phyloP scores from a whole-genome alignment of 2,329 filamentous ascomycete genomes.

The Colletotrichum theobromicola region DNA sequence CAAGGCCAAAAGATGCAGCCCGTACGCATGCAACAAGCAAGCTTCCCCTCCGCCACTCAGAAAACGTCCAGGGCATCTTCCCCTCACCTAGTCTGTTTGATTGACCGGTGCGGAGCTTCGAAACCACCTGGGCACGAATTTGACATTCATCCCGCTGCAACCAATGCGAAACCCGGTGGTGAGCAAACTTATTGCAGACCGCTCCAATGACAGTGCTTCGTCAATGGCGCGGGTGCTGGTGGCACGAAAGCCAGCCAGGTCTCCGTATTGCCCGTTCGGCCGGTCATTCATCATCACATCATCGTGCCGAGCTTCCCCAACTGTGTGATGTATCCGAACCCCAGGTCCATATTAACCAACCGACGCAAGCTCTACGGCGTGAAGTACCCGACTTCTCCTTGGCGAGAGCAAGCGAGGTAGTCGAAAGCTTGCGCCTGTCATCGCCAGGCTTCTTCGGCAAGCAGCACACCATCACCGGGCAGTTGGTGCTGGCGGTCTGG shows the following conservation, averaged over 20 bases:
- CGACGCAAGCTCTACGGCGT: background rate
- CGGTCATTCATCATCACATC: background rate
- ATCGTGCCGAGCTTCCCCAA: conserved; percentile 12
- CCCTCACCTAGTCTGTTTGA: background rate
- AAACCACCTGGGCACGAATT: background rate
- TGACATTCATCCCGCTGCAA: background rate
- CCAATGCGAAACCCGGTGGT: background rate
- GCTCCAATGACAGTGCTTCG: background rate
- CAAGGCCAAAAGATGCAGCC: background rate
- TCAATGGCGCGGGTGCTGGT: background rate
- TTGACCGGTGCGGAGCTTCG: conserved; percentile 14
- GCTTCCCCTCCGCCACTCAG: background rate
- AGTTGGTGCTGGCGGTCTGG: background rate
- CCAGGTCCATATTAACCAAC: background rate
- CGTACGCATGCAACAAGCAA: background rate
- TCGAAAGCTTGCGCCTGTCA: background rate
- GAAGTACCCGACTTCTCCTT: background rate
- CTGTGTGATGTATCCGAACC: background rate
- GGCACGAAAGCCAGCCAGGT: background rate
- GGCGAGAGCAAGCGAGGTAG: background rate
- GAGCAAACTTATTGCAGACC: background rate
- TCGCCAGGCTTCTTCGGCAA: background rate
- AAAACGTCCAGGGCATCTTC: background rate
- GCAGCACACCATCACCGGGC: background rate
- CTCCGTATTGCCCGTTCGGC: background rate